Conservation (phyloP, 2,329 filamentous ascomycete genomes). For the Phaeoacremonium minimum region DNA sequence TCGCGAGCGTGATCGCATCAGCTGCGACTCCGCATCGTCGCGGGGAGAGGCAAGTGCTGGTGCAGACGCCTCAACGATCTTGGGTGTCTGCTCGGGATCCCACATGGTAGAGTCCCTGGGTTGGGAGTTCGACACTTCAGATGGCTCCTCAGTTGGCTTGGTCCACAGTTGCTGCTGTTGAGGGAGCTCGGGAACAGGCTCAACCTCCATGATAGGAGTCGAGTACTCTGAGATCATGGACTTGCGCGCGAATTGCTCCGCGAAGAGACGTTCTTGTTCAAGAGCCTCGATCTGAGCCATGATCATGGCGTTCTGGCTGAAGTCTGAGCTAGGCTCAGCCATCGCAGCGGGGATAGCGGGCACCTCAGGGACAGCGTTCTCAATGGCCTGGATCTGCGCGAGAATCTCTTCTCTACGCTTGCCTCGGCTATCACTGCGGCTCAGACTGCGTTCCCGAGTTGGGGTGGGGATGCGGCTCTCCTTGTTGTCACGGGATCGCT, state of each 20-base stretch:
- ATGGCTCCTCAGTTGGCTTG: neutral
- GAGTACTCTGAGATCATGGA: conserved; percentile 4
- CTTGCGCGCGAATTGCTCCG: conserved; percentile 14
- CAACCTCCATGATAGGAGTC: neutral
- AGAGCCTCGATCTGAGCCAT: conserved; percentile 24
- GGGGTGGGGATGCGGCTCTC: neutral
- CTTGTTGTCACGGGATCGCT: conserved; percentile 1
- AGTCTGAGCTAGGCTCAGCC: too few species aligned
- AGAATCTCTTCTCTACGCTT: conserved; percentile 8
- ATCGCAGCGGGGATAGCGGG: too few species aligned
- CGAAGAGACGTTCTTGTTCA: conserved; percentile 23
- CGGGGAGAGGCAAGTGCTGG: neutral
- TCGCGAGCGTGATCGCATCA: conserved; percentile 1
- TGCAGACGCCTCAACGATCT: neutral
- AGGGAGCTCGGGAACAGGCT: neutral
- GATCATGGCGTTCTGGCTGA: too few species aligned
- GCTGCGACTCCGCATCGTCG: conserved; percentile 2
- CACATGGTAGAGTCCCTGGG: neutral
- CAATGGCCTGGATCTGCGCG: conserved; percentile 5
- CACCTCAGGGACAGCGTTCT: neutral
- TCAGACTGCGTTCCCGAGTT: conserved; percentile 5
- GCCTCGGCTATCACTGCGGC: conserved; percentile 7
- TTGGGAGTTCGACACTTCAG: neutral
- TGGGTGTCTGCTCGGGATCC: conserved; percentile 1
- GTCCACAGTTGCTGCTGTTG: neutral